Evolutionary conservation across 2,329 filamentous ascomycete species (phyloP), one percentile per base, ranked within the genome.

Genomic region (Pyrenophora graminea): DNA sequence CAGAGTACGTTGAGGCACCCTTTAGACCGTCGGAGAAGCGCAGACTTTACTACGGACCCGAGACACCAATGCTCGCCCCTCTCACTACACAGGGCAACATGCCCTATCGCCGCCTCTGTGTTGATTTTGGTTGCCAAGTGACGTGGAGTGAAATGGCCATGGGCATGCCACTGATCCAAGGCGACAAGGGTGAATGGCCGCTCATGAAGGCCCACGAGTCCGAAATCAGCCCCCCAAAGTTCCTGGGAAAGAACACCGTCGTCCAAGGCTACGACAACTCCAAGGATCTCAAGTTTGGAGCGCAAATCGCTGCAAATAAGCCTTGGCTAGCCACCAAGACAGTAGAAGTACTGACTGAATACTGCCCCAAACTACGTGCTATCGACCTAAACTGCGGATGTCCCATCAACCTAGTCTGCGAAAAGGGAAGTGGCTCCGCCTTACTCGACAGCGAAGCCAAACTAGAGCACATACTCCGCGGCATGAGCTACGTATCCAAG

Each of bases 91-190:
- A 97, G 75, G 94, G 94, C 39, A 99, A 99, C 66, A 80, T 97
- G 40, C 94, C 94, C 1, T 99, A 96, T 78, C 87, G 94, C 49
- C 85, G 94, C 42, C 83, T 99, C 25, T 97, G 92, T 67, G 87
- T 91, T 10, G 88, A 92, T 48, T 82, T 97, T 19, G 94, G 94
- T 31, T 92, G 91, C 23, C 89, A 97, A 69, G 81, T 96, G 41
- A 99, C 94, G 0, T 99, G 96, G 78, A 97, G 93, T 0, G 94
- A 99, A 75, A 99, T 99, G 94, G 94, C 93, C 3, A 89, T 99
- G 83, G 87, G 90, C 23, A 78, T 96, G 73, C 92, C 93, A 8
- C 77, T 99, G 36, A 82, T 99, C 5, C 91, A 97, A 73, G 94
- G 94, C 31, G 85, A 89, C 58, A 95, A 93, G 75, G 82, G 87